A percentile compares a stretch with the other conserved stretches of the same genome.
These are phyloP conservation scores for Meyerozyma carpophila DNA, from an alignment of 1,139 yeast species.

Conservation along the genomic window DNA sequence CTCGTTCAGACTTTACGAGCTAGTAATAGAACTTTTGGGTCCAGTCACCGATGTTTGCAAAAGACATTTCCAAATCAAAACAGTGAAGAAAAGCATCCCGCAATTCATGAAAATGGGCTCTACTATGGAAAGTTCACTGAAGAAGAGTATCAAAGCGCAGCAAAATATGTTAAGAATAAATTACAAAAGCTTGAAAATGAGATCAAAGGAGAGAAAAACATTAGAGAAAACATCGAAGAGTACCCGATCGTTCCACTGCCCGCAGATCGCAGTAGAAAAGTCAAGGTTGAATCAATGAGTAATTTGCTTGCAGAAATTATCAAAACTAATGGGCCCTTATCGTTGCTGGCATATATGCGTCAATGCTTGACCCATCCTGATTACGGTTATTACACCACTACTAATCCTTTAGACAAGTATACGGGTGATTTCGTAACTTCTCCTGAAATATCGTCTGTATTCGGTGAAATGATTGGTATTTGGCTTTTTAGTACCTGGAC, in stretches of 20 bases:
- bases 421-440: conserved; percentile 79
- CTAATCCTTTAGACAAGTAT: conserved; percentile 61
- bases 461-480: conserved; percentile 81
- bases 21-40: not conserved
- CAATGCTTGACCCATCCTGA: conserved; percentile 79
- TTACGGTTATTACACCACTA: conserved; percentile 74
- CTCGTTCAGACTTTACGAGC: not conserved
- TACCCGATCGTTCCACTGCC: conserved; percentile 33
- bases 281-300: conserved; percentile 24
- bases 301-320: conserved; percentile 50
- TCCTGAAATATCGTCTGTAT: conserved; percentile 83
- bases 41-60: not conserved
- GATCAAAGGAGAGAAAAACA: conserved; percentile 36
- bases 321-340: conserved; percentile 70
- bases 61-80: not conserved
- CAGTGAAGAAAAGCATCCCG: conserved; percentile 5
- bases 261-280: conserved; percentile 7
- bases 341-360: conserved; percentile 72
- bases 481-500: conserved; percentile 66
- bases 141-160: conserved; percentile 38
- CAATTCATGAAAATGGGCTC: conserved; percentile 19
- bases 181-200: conserved; percentile 27
- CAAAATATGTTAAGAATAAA: conserved; percentile 29
- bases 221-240: conserved; percentile 31
- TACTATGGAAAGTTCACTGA: conserved; percentile 34